phyloP scores from a whole-genome alignment of 23 red algal genomes.

The Gracilaria gracilis region DNA sequence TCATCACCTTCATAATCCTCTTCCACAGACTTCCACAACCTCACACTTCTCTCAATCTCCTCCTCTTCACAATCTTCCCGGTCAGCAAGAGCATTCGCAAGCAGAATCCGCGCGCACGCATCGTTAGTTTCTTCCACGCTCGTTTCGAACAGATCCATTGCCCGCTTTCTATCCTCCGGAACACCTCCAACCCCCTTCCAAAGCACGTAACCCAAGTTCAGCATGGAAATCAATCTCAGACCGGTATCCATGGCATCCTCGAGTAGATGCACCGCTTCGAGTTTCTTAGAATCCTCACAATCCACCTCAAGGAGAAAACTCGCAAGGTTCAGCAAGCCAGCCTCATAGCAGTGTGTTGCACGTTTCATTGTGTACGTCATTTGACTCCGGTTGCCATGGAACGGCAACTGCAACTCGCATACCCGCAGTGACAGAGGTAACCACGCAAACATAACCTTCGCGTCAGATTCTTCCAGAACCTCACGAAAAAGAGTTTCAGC shows the following conservation, averaged over 20 bases:
- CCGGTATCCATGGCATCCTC: background rate
- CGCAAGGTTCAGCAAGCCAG: background rate
- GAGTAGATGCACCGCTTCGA: background rate
- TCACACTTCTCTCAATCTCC: background rate
- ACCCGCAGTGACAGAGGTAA: slow-evolving; percentile 8
- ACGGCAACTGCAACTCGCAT: background rate
- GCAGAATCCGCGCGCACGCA: background rate
- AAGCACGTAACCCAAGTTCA: slow-evolving; percentile 17
- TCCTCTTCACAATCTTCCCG: background rate
- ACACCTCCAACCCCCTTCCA: background rate
- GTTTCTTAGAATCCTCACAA: background rate
- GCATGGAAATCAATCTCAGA: background rate
- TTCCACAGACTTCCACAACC: slow-evolving; percentile 9
- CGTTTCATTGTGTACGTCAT: slow-evolving; percentile 7
- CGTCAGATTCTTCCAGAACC: background rate
- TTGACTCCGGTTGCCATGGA: background rate
- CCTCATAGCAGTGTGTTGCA: background rate
- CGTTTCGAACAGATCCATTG: background rate
- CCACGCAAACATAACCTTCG: slow-evolving; percentile 14
- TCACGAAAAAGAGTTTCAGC: background rate
- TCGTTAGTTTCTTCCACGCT: background rate
- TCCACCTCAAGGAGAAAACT: background rate
- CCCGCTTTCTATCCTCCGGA: background rate
- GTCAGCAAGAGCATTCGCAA: background rate
- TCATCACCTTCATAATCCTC: background rate